Evolutionary conservation across 257 asterid species (phyloP).

Genomic region (Solanum peruvianum): DNA sequence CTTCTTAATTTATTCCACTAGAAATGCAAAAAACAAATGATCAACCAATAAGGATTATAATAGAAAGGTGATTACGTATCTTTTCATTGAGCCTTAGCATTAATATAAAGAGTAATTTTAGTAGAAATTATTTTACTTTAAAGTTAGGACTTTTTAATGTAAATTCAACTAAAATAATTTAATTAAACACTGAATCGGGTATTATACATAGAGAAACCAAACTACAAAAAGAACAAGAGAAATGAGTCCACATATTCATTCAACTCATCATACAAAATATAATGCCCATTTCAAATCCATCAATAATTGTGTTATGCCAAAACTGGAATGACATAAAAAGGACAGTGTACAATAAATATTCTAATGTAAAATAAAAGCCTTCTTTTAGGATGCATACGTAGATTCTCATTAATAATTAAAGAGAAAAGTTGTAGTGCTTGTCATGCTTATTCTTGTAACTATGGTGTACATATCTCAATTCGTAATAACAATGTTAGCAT

Average conservation of each 20-base stretch:
- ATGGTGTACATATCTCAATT: not conserved
- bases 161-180: not conserved
- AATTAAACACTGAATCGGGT: not conserved
- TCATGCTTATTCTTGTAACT: not conserved
- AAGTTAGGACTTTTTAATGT: not conserved
- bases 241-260: not conserved
- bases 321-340: not conserved
- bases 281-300: not conserved
- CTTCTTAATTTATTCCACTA: too few species aligned
- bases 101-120: not conserved
- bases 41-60: too few species aligned
- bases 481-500: not conserved
- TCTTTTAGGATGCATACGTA: not conserved
- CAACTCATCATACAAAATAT: not conserved
- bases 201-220: not conserved
- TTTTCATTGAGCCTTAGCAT: not conserved
- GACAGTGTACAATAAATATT: not conserved
- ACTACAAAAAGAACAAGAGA: not conserved
- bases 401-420: not conserved
- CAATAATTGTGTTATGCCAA: not conserved
- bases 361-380: not conserved
- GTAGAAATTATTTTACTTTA: not conserved
- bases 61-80: too few species aligned
- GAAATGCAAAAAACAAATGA: too few species aligned
- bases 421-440: not conserved